Evolutionary conservation across 768 basidiomycete species (phyloP).

Genomic region (Leccinum uliginosum): DNA sequence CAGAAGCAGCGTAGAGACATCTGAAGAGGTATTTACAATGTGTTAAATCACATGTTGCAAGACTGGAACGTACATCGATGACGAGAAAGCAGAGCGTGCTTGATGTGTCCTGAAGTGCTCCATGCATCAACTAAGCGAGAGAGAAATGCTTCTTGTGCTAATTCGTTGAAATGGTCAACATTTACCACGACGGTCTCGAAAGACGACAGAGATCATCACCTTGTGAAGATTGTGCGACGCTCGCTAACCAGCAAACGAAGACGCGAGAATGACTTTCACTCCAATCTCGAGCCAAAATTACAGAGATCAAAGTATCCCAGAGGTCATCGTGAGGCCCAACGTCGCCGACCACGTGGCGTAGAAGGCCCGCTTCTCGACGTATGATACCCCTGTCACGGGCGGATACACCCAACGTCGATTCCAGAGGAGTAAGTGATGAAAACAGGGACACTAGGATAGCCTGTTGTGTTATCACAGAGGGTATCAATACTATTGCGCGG

Average conservation of each 20-base stretch:
- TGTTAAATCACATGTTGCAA: neutral
- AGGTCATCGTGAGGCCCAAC: constrained; percentile 42
- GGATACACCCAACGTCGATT: constrained; percentile 30
- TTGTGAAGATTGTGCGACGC: constrained; percentile 34
- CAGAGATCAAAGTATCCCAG: constrained; percentile 44
- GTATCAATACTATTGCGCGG: constrained; percentile 40
- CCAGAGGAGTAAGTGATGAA: constrained; percentile 36
- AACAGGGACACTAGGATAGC: constrained; percentile 59
- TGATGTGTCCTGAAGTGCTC: constrained; percentile 75
- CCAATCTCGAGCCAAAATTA: constrained; percentile 59
- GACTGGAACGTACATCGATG: constrained; percentile 64
- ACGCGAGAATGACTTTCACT: constrained; percentile 52
- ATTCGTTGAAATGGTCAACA: constrained; percentile 9
- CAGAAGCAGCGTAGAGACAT: constrained; percentile 69
- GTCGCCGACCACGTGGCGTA: constrained; percentile 52
- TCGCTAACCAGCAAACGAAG: constrained; percentile 68
- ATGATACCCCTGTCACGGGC: constrained; percentile 38
- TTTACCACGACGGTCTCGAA: neutral
- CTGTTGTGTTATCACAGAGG: constrained; percentile 51
- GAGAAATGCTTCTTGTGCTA: constrained; percentile 46
- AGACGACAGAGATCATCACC: constrained; percentile 18
- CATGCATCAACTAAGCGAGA: constrained; percentile 56
- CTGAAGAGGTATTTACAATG: constrained; percentile 36
- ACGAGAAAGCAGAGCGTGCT: constrained; percentile 66
- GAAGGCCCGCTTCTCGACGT: constrained; percentile 50